Percentiles rank a stretch among this genome's conserved stretches.
Conservation (phyloP, 768 basidiomycete species). For the Postia placenta region DNA sequence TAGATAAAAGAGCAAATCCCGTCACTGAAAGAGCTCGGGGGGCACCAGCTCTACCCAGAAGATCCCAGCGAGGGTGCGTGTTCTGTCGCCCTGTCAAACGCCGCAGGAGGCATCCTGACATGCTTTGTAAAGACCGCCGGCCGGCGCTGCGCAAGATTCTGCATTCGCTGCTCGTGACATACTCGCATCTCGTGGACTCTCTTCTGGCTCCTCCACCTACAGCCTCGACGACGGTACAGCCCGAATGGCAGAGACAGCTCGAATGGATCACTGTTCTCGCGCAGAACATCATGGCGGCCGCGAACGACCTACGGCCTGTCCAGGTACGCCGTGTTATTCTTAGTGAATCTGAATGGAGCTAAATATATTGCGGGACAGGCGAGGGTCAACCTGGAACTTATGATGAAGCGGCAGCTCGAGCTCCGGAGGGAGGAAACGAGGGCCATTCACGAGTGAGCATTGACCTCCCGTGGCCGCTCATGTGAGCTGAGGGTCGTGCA, state of each 20-base stretch:
- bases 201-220: conserved; percentile 61
- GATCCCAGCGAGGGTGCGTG: conserved; percentile 62
- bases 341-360: not conserved
- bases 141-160: conserved; percentile 68
- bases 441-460: conserved; percentile 58
- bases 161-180: conserved; percentile 73
- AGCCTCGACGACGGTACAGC: conserved; percentile 36
- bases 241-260: conserved; percentile 69
- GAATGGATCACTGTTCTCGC: conserved; percentile 79
- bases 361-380: conserved; percentile 40
- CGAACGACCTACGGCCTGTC: conserved; percentile 84
- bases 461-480: not conserved
- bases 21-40: conserved; percentile 75
- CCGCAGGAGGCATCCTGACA: not conserved
- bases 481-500: not conserved
- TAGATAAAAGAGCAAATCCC: conserved; percentile 82
- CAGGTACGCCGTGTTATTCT: conserved; percentile 44
- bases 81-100: not conserved
- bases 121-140: conserved; percentile 55
- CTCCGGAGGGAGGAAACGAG: conserved; percentile 67
- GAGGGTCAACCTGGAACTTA: conserved; percentile 69
- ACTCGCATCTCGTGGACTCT: conserved; percentile 66
- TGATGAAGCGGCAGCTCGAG: conserved; percentile 79
- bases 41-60: conserved; percentile 72
- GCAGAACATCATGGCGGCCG: conserved; percentile 86